phyloP scores from a whole-genome alignment of 2,329 filamentous ascomycete species.

The Neodidymelliopsis sp. region DNA sequence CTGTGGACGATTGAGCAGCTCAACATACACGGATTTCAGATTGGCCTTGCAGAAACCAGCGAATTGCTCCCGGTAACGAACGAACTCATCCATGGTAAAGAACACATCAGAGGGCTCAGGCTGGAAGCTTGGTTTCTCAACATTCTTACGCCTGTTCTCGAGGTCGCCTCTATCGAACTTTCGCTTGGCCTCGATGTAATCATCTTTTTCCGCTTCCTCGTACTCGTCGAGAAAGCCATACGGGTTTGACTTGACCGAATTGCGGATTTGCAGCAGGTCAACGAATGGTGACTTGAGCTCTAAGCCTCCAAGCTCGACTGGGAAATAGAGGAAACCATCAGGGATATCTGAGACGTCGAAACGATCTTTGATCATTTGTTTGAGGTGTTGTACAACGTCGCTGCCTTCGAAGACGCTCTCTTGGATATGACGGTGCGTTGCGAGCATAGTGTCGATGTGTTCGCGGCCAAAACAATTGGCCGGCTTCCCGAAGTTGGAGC shows the following conservation, averaged over 20 bases:
- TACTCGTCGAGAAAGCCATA: constrained; percentile 55
- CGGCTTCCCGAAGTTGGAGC: constrained; percentile 60
- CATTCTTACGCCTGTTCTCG: constrained; percentile 2
- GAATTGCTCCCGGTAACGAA: constrained; percentile 30
- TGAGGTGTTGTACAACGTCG: constrained; percentile 48
- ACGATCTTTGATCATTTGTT: constrained; percentile 58
- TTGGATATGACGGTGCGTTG: constrained; percentile 60
- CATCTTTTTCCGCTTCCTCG: constrained; percentile 40
- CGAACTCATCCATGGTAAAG: constrained; percentile 39
- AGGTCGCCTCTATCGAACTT: constrained; percentile 40
- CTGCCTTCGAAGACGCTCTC: constrained; percentile 54
- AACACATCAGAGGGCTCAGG: constrained; percentile 30
- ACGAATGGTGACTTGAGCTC: constrained; percentile 61
- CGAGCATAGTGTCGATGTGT: constrained; percentile 62
- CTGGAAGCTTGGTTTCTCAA: constrained; percentile 18
- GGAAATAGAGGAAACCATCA: constrained; percentile 62
- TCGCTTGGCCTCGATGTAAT: constrained; percentile 45
- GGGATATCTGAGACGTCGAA: constrained; percentile 60
- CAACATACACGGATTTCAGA: constrained; percentile 24
- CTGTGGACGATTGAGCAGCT: constrained; percentile 30
- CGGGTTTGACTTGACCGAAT: constrained; percentile 42
- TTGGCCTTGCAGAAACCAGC: constrained; percentile 14
- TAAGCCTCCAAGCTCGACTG: constrained; percentile 59
- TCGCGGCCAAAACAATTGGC: constrained; percentile 61
- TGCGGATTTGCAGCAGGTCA: constrained; percentile 54